Base-by-base conservation (phyloP, 1,139 yeast genomes). In the Taphrina confusa region DNA sequence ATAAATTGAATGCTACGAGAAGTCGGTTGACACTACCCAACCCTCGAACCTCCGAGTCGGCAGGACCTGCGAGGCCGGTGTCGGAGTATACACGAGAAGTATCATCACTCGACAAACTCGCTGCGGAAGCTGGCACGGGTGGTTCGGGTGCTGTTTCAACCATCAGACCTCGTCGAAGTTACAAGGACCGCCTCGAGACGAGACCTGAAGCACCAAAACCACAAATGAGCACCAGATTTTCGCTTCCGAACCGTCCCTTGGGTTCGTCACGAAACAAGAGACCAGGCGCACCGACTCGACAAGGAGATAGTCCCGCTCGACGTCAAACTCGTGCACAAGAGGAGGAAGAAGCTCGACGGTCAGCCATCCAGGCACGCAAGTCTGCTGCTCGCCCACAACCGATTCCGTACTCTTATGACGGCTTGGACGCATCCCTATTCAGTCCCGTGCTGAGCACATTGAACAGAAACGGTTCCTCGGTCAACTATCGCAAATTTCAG, bases 101-200 rank as follows among this genome's bases (percentile, higher is more conserved):
- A 16, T 45, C 58, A 9, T 22, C 51, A 9, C 36, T 44, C 3
- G 58, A 54, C 16, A 22, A 18, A 14, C 39, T 54, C 25, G 58
- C 58, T 18, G 58, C 51, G 8, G 39, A 30, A 2, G 40, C 57
- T 4, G 57, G 57, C 39, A 31, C 30, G 18, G 49, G 42, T n/a
- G 16, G 33, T 8, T 40, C 49, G 3, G 58, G 30, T 18, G 45
- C 20, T 12, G 50, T 45, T 20, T n/a, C 25, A 8, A 27, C 31
- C 14, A 33, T 52, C n/a, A 44, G 36, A 28, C 31, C 33, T 5
- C 50, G 58, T 23, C 58, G 58, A 4, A 28, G 31, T 2, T 54
- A 54, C 34, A 46, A 54, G 45, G 51, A 46, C 18, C 20, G 51
- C 16, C 18, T 54, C 39, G 39, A 42, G 23, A 44, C 28, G 18